Conservation (phyloP, 2,329 filamentous ascomycete genomes). For the Diaporthe nobilis region DNA sequence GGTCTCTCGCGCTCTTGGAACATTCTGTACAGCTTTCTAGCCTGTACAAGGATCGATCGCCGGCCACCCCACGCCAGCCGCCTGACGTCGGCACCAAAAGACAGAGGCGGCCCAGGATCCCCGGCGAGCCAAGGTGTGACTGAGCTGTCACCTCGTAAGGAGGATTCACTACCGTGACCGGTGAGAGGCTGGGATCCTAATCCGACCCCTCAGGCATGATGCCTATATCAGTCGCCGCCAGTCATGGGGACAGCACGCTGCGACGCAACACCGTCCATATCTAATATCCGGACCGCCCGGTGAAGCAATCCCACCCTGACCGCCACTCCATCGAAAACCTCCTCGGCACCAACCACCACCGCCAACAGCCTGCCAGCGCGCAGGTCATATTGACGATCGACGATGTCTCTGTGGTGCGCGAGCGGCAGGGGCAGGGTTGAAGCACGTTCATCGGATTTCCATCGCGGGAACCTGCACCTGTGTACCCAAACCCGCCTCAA, state of each 20-base stretch:
- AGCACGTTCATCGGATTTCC: background rate
- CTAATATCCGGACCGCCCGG: background rate
- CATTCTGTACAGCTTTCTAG: background rate
- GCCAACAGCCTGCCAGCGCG: slow-evolving; percentile 2
- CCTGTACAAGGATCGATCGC: background rate
- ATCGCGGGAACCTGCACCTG: slow-evolving; percentile 21
- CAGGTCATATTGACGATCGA: background rate
- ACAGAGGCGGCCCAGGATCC: background rate
- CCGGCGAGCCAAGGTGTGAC: slow-evolving; percentile 17
- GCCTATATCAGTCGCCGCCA: background rate
- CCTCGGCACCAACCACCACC: background rate
- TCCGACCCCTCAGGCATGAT: slow-evolving; percentile 15
- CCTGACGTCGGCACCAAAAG: slow-evolving; percentile 25
- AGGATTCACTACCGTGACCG: slow-evolving; percentile 26
- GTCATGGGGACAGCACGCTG: background rate
- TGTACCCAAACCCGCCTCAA: slow-evolving; percentile 15
- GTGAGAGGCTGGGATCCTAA: slow-evolving; percentile 14
- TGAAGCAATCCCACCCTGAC: background rate
- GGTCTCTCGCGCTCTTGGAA: background rate
- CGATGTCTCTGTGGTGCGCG: background rate
- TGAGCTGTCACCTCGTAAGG: slow-evolving; percentile 12
- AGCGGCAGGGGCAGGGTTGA: background rate
- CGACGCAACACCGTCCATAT: background rate
- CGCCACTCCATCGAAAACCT: background rate
- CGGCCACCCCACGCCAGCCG: slow-evolving; percentile 10